These are phyloP conservation scores for Pinus taeda DNA, from an alignment of 75 land plant genomes.

Conservation along the genomic window DNA sequence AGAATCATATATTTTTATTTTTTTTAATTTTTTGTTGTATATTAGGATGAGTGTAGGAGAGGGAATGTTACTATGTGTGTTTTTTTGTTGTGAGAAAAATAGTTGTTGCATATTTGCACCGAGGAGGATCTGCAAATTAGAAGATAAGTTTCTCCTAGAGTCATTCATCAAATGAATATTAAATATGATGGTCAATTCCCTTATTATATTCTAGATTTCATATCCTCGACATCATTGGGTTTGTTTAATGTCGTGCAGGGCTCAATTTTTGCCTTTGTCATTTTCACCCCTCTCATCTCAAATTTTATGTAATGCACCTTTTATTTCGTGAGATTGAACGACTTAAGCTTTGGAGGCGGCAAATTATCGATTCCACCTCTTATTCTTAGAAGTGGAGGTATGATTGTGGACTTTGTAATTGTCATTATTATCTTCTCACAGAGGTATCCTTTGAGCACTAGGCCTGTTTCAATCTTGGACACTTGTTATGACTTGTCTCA, in stretches of 20 bases:
- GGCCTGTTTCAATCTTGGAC: conserved; percentile 48
- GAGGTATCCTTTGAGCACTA: conserved; percentile 32
- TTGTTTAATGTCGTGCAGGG: conserved; percentile 36
- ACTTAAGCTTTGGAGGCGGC: conserved; percentile 32
- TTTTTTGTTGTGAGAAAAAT: too few relatives aligned
- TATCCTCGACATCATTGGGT: conserved; percentile 18
- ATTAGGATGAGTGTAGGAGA: too few relatives aligned
- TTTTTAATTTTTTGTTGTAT: too few relatives aligned
- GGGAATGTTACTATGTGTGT: too few relatives aligned
- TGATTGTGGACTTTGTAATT: conserved; percentile 43
- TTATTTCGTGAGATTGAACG: conserved; percentile 22
- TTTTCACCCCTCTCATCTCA: conserved; percentile 41
- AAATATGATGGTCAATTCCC: conserved; percentile 42
- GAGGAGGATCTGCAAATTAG: too few relatives aligned
- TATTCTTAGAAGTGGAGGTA: conserved; percentile 15
- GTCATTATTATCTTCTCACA: conserved; percentile 26
- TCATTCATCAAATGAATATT: conserved; percentile 19
- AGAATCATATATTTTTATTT: too few relatives aligned
- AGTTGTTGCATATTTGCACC: too few relatives aligned
- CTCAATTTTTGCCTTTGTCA: not conserved
- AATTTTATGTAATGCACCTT: conserved; percentile 15
- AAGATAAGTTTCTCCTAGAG: too few relatives aligned
- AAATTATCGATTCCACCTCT: conserved; percentile 7
- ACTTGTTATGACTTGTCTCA: conserved; percentile 55
- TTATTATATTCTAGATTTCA: conserved; percentile 53